Evolutionary conservation across 2,329 filamentous ascomycete species (phyloP), one percentile per base, ranked within the genome.

Genomic region (Clarireedia sp.): DNA sequence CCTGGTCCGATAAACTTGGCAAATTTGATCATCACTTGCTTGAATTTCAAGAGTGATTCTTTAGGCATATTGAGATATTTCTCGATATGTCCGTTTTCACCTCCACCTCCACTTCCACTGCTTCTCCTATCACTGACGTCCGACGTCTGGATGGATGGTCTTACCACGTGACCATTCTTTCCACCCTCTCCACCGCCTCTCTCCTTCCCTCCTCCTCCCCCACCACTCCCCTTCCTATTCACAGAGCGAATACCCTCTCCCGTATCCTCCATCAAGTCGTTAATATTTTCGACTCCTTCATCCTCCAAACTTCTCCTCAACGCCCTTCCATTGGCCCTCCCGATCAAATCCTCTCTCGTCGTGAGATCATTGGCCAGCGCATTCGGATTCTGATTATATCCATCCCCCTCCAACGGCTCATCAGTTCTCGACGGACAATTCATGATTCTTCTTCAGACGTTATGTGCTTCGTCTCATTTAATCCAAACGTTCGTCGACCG

Each of bases 351-450:
- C 60, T 79, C 78, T 55, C 79, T 73, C 5, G 82, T 86, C 2
- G 82, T 86, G 36, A 77, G 71, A 65, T 85, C 82, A n/a, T 75
- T 74, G 56, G 77, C 77, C 55, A 86, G 69, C 2, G 73, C 71
- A 54, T 76, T 72, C 1, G 82, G 83, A 59, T 74, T 85, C 68
- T 86, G 83, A 64, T 86, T 86, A 71, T 76, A 82, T 52, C 73
- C 74, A 21, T 75, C 74, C 51, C 79, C 75, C 48, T 74, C 72
- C 21, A 55, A 40, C 29, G 75, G 72, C 55, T 80, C 75, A 58
- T 86, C 82, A 33, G 75, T 80, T 61, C 80, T 74, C 5, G 82
- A 85, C 56, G 82, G 82, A 67, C 82, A 84, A 64, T 86, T 86
- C 83, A 86, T 86, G 17, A 10, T 54, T 47, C 5, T n/a, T 17